Conservation (phyloP, 1,139 yeast genomes). For the Zygosaccharomyces pseudobailii region DNA sequence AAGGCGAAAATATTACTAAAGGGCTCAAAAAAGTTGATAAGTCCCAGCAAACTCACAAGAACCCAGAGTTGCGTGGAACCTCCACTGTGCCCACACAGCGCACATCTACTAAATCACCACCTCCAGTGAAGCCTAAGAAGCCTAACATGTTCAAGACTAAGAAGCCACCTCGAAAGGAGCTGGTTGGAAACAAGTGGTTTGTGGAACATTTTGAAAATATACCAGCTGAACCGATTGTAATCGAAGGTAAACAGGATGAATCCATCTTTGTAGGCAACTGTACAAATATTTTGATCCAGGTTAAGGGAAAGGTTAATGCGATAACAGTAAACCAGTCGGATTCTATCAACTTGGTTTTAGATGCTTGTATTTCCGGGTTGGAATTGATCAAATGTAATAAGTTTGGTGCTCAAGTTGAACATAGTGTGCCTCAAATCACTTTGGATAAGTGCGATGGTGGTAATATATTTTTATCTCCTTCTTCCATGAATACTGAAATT, state of each 20-base stretch:
- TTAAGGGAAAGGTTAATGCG: constrained; percentile 90
- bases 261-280: constrained; percentile 86
- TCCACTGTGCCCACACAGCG: constrained; percentile 31
- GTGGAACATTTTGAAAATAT: constrained; percentile 65
- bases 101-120: constrained; percentile 40
- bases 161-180: constrained; percentile 70
- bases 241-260: constrained; percentile 82
- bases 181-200: constrained; percentile 85
- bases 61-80: constrained; percentile 68
- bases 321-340: constrained; percentile 71
- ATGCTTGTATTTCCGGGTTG: constrained; percentile 79
- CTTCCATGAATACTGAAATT: constrained; percentile 65
- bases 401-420: constrained; percentile 82
- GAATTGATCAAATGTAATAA: constrained; percentile 78
- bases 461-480: constrained; percentile 67
- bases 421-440: constrained; percentile 73
- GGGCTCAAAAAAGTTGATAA: constrained; percentile 88
- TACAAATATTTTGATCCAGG: constrained; percentile 63
- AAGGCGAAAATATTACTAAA: constrained; percentile 79
- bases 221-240: constrained; percentile 49
- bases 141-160: constrained; percentile 56
- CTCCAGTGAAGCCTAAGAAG: constrained; percentile 59
- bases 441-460: constrained; percentile 90
- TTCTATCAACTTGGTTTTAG: constrained; percentile 72
- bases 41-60: constrained; percentile 92